Evolutionary conservation across 108 stramenopile species (phyloP).

Genomic region (Cafeteria roenbergensis): DNA sequence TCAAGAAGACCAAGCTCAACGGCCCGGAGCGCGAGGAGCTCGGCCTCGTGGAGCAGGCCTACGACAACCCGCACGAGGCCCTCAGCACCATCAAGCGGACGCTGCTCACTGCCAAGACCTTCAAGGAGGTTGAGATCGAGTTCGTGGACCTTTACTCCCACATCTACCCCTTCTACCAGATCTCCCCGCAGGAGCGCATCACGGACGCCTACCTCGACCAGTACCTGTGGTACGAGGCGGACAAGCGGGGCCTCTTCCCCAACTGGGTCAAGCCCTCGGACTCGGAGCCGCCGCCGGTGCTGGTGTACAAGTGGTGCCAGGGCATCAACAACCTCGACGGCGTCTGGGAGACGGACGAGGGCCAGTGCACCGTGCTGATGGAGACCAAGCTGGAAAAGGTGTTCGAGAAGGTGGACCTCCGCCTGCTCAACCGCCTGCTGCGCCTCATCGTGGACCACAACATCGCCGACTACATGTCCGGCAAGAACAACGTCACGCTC

Average conservation of each 20-base stretch:
- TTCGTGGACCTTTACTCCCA: conserved; percentile 97
- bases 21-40: conserved; percentile 87
- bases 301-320: conserved; percentile 99
- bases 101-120: conserved; percentile 88
- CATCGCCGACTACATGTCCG: conserved; percentile 98
- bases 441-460: conserved; percentile 97
- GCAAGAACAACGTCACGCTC: conserved; percentile 92
- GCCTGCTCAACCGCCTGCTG: conserved; percentile 82
- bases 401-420: conserved; percentile 94
- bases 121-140: conserved; percentile 98
- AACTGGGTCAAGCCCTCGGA: conserved; percentile 94
- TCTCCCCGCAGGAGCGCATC: conserved; percentile 94
- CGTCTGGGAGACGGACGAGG: conserved; percentile 81
- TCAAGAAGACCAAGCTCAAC: conserved; percentile 77
- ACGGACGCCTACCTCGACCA: conserved; percentile 98
- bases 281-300: conserved; percentile 91
- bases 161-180: conserved; percentile 85
- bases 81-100: conserved; percentile 94
- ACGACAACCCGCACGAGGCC: conserved; percentile 98
- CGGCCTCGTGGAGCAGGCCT: conserved; percentile 92
- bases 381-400: conserved; percentile 91
- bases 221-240: conserved; percentile 98
- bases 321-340: conserved; percentile 92
- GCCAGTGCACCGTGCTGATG: conserved; percentile 87
- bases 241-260: conserved; percentile 89